Evolutionary conservation across 495 filamentous ascomycete species (phyloP), one percentile per base, ranked within the genome.

Genomic region (Xylaria flabelliformis): DNA sequence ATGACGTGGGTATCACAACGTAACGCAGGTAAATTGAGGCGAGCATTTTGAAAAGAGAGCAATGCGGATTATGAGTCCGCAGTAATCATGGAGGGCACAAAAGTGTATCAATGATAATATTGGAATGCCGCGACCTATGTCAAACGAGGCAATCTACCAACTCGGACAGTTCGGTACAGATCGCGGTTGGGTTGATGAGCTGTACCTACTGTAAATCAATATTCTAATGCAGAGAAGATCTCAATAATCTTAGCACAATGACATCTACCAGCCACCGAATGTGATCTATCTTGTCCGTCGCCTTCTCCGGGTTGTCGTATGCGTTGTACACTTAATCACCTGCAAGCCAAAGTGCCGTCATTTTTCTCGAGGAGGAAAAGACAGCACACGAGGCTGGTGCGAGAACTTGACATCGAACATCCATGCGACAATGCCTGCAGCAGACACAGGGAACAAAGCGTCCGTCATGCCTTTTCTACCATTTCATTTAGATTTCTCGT

Each of bases 361-460:
- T 48, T 24, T 24, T 41, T 72, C 63, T 67, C 70, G 29, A 67
- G 44, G 63, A 72, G 70, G 62, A 63, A 44, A 56, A 61, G 70
- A 66, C 62, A 72, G 42, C 70, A 61, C 70, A 72, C 44, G 55
- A 55, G 32, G 55, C 59, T 41, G 36, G 61, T 24, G 65, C 41
- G 61, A 59, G 26, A 71, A 65, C 50, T 64, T 65, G 69, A 63
- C 32, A 63, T 42, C n/a, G 32, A 44, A 44, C 61, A 29, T 61
- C 36, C 48, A 56, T 48, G 61, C 61, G 61, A 62, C 69, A 58
- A 64, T 55, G 26, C 48, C 21, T 26, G 61, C 34, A 58, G 26
- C 26, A n/a, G 13, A 63, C 8, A 26, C 44, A 26, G 32, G 42
- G 44, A 51, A 9, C 56, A 62, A 69, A 56, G 56, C n/a, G n/a